These are phyloP conservation scores for Thelonectria rubi DNA, from an alignment of 2,329 filamentous ascomycete genomes.

Conservation along the genomic window DNA sequence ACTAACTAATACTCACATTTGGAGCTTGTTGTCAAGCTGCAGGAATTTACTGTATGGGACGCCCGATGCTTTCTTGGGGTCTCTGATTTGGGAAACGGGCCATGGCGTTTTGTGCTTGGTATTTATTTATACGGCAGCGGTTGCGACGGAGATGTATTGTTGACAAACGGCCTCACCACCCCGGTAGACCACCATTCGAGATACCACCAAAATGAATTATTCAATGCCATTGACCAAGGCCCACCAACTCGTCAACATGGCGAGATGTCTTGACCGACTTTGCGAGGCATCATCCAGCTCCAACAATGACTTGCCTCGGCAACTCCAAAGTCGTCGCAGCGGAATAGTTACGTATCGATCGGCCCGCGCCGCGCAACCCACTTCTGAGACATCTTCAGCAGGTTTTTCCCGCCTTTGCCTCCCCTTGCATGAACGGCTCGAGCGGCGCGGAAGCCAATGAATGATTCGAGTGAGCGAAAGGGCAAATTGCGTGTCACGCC, in stretches of 20 bases:
- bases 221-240: slow-evolving; percentile 11
- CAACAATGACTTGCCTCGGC: slow-evolving; percentile 12
- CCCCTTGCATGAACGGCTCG: not conserved
- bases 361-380: slow-evolving; percentile 3
- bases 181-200: not conserved
- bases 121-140: not conserved
- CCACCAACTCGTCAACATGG: slow-evolving; percentile 11
- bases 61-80: not conserved
- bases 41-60: too few relatives aligned
- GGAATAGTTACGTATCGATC: slow-evolving; percentile 2
- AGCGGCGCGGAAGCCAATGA: not conserved
- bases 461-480: not conserved
- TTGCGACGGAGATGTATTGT: slow-evolving; percentile 1
- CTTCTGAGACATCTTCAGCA: not conserved
- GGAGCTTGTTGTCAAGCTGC: not conserved
- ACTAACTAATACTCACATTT: slow-evolving; percentile 59
- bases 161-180: too few relatives aligned
- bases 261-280: slow-evolving; percentile 2
- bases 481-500: not conserved
- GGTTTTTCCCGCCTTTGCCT: not conserved
- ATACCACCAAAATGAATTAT: slow-evolving; percentile 19
- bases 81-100: not conserved
- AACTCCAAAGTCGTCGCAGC: not conserved
- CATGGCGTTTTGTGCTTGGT: slow-evolving; percentile 1
- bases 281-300: not conserved